These are phyloP conservation scores for Tylopilus rubrobrunneus DNA, from an alignment of 768 basidiomycete genomes.

Conservation along the genomic window DNA sequence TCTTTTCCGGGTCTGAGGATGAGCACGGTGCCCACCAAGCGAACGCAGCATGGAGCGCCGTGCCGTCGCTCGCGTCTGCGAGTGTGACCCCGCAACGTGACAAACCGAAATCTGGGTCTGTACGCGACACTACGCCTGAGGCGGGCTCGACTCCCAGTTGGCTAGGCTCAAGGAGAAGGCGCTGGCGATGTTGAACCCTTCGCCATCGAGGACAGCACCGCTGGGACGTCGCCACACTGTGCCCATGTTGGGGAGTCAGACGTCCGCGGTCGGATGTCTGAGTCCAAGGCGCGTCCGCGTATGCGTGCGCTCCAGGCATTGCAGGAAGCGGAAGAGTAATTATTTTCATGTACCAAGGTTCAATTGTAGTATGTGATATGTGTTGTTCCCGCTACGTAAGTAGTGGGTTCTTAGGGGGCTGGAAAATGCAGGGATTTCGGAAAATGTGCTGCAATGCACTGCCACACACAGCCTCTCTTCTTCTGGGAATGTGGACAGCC, in stretches of 20 bases:
- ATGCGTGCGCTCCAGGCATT: slow-evolving; percentile 2
- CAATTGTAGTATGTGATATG: not conserved
- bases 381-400: too few species aligned
- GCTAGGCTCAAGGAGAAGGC: slow-evolving; percentile 1
- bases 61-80: not conserved
- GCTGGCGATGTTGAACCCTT: not conserved
- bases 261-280: not conserved
- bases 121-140: not conserved
- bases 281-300: not conserved
- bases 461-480: too few species aligned
- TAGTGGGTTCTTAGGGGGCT: too few species aligned
- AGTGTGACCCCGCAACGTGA: not conserved
- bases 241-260: slow-evolving; percentile 4
- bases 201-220: not conserved
- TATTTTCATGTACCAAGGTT: not conserved
- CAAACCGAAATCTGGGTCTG: not conserved
- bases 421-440: too few species aligned
- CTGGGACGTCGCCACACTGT: slow-evolving; percentile 17
- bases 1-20: not conserved
- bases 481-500: too few species aligned
- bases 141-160: not conserved
- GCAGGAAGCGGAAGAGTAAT: slow-evolving; percentile 5
- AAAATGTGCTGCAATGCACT: too few species aligned
- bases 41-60: not conserved
- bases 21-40: too few species aligned